Percentiles rank a stretch among this genome's conserved stretches.
Evolutionary conservation across 345 rosid genomes (phyloP).

Genomic region (Anacardium occidentale): DNA sequence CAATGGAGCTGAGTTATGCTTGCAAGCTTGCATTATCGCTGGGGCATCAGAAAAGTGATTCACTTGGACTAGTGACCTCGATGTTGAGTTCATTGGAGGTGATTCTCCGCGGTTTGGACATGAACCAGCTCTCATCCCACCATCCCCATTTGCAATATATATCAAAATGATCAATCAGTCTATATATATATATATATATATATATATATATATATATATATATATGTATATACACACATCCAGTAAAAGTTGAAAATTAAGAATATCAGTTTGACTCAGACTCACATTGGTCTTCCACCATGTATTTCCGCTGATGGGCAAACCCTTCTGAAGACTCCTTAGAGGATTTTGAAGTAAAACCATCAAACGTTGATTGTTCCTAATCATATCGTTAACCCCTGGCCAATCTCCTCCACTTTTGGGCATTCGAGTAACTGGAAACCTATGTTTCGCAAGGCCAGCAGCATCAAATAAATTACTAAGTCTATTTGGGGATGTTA

Average conservation of each 20-base stretch:
- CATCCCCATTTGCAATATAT: constrained; percentile 57
- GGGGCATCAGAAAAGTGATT: constrained; percentile 71
- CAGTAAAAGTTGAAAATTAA: no score
- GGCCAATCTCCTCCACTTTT: constrained; percentile 82
- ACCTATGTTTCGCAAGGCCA: constrained; percentile 66
- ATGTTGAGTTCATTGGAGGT: constrained; percentile 50
- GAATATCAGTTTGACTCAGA: no score
- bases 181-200: no score
- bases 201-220: no score
- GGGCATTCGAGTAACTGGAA: constrained; percentile 81
- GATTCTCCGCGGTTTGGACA: constrained; percentile 82
- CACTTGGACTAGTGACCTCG: constrained; percentile 61
- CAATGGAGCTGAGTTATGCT: constrained; percentile 77
- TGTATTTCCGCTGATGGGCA: no score
- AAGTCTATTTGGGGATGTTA: constrained; percentile 63
- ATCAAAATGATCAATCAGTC: constrained; percentile 26
- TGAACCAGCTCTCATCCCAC: constrained; percentile 61
- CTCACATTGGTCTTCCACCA: no score
- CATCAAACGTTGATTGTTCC: constrained; percentile 64
- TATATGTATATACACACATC: no score
- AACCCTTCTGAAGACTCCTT: constrained; percentile 83
- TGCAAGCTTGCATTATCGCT: constrained; percentile 51
- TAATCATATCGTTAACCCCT: constrained; percentile 61
- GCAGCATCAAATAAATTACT: constrained; percentile 65
- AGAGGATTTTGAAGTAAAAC: constrained; percentile 66